Conservation (phyloP, 1,284 basidiomycete genomes). For the Takashimella tepidaria region DNA sequence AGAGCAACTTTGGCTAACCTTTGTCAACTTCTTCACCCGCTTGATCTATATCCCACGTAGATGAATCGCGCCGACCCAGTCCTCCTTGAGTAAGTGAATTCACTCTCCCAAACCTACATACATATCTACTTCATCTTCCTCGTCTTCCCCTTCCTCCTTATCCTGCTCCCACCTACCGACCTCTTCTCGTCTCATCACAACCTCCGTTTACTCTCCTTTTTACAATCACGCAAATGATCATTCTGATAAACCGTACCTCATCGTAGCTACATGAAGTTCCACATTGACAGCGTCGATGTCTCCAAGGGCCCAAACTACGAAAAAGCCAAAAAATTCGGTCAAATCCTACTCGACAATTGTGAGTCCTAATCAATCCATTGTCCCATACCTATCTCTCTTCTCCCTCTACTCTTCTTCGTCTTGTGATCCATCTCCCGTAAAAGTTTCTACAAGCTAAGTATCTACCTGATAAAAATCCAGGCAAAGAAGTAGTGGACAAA, state of each 20-base stretch:
- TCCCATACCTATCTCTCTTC: not conserved
- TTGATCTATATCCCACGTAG: too few relatives aligned
- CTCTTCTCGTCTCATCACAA: not conserved
- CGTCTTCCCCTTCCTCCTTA: not conserved
- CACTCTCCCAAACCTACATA: too few relatives aligned
- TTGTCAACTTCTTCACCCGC: too few relatives aligned
- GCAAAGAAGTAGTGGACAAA: conserved; percentile 41
- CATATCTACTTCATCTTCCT: not conserved
- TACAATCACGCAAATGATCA: not conserved
- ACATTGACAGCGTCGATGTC: conserved; percentile 79
- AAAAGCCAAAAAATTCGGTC: conserved; percentile 93
- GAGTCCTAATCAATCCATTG: conserved; percentile 6
- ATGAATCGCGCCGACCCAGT: conserved; percentile 95
- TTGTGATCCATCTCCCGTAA: too few relatives aligned
- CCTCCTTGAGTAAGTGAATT: conserved; percentile 56
- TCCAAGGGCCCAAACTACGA: conserved; percentile 83
- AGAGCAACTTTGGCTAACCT: not conserved
- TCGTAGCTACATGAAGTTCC: conserved; percentile 83
- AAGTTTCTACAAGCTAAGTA: too few relatives aligned
- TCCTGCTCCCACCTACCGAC: not conserved
- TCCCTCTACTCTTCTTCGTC: too few relatives aligned
- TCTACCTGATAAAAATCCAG: too few relatives aligned
- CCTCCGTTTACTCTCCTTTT: not conserved
- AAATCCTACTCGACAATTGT: conserved; percentile 86
- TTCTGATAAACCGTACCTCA: not conserved